phyloP scores from a whole-genome alignment of 352 stramenopile genomes.

The Albugo candida region DNA sequence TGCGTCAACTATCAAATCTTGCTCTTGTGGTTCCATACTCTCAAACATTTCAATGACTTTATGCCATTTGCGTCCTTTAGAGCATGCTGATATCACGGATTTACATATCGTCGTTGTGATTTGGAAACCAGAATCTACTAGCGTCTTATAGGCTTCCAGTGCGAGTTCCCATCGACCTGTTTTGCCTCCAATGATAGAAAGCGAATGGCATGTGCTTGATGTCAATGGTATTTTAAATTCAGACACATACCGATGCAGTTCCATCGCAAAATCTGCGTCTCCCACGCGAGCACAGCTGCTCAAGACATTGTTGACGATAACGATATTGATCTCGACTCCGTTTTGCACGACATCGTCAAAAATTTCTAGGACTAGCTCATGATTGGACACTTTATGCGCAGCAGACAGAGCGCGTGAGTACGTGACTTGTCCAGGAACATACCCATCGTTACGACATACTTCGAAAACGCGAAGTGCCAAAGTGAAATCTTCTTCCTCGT shows the following conservation, averaged over 20 bases:
- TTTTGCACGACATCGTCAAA: slow-evolving; percentile 75
- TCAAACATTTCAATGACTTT: slow-evolving; percentile 43
- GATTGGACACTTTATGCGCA: slow-evolving; percentile 49
- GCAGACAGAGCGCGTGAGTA: slow-evolving; percentile 71
- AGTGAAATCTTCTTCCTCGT: slow-evolving; percentile 40
- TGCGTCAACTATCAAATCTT: slow-evolving; percentile 17
- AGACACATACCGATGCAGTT: slow-evolving; percentile 40
- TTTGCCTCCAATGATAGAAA: slow-evolving; percentile 60
- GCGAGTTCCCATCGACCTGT: slow-evolving; percentile 50
- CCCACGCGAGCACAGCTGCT: slow-evolving; percentile 58
- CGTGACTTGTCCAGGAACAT: slow-evolving; percentile 53
- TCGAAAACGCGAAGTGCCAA: slow-evolving; percentile 71
- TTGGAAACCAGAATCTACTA: slow-evolving; percentile 27
- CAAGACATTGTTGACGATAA: slow-evolving; percentile 77
- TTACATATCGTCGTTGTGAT: slow-evolving; percentile 59
- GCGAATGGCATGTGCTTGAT: slow-evolving; percentile 58
- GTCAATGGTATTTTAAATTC: slow-evolving; percentile 42
- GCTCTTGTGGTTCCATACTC: slow-evolving; percentile 22
- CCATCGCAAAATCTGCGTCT: slow-evolving; percentile 47
- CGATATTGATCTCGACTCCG: slow-evolving; percentile 39
- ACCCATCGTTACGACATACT: slow-evolving; percentile 73
- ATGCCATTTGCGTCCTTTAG: slow-evolving; percentile 52
- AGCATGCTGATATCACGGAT: slow-evolving; percentile 56
- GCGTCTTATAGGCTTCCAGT: slow-evolving; percentile 29
- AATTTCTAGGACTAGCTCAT: slow-evolving; percentile 75